These are phyloP conservation scores for Leucocoprinus leucothites DNA, from an alignment of 768 basidiomycete genomes.

Conservation along the genomic window DNA sequence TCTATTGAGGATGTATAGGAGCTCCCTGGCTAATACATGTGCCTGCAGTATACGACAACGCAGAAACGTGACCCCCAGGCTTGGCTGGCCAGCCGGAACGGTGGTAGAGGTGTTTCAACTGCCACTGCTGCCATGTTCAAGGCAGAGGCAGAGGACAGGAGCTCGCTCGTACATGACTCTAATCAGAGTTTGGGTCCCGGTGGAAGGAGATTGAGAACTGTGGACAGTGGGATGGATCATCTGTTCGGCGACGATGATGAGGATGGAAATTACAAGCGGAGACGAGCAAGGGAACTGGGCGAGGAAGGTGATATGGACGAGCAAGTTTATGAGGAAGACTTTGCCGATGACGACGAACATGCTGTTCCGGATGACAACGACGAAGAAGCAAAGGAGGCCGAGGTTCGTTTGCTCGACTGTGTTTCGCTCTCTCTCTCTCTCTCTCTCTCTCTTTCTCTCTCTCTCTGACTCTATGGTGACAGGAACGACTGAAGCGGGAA, in stretches of 20 bases:
- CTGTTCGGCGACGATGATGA: constrained; percentile 70
- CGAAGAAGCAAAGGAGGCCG: constrained; percentile 80
- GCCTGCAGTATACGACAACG: constrained; percentile 44
- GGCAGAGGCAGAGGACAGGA: constrained; percentile 50
- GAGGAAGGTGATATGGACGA: constrained; percentile 84
- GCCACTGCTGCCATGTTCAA: constrained; percentile 71
- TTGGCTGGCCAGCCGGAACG: constrained; percentile 66
- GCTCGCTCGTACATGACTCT: constrained; percentile 44
- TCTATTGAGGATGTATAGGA: constrained; percentile 19
- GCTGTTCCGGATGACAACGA: constrained; percentile 72
- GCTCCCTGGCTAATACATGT: constrained; percentile 20
- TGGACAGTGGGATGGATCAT: constrained; percentile 61
- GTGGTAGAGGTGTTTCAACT: constrained; percentile 52
- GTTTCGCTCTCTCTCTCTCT: too few species aligned
- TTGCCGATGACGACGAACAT: constrained; percentile 86
- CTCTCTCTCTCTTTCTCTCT: too few species aligned
- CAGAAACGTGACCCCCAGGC: constrained; percentile 76
- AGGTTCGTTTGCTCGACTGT: constrained; percentile 44
- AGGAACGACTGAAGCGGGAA: constrained; percentile 85
- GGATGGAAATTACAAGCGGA: constrained; percentile 42
- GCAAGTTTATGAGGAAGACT: constrained; percentile 77
- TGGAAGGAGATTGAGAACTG: constrained; percentile 61
- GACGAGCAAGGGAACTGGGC: constrained; percentile 57
- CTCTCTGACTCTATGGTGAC: constrained; percentile 12
- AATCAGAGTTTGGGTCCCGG: constrained; percentile 66